Base-by-base conservation (phyloP, 345 rosid genomes). In the Eucalyptus sp. region DNA sequence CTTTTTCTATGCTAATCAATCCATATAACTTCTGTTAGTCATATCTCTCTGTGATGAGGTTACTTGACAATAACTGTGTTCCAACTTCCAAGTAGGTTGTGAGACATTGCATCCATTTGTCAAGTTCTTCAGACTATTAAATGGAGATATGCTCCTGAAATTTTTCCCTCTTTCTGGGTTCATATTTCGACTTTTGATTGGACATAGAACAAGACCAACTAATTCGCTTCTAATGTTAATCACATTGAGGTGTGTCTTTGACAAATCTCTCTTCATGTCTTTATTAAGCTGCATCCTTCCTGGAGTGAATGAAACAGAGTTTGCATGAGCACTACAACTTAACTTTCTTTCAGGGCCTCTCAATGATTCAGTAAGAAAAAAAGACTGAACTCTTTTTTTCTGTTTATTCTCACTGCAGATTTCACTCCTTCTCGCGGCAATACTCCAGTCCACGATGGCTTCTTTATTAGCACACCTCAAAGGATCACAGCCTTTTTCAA, bases 341-440 rank as follows among this genome's bases (percentile, higher is more conserved):
- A 76, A 44, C 13, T 76, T 76, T 76, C 84, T 76, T 20, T 41
- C 84, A 5, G 84, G 27, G 27, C 46, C 46, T 76, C 46, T 2
- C 27, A 10, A 76, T 37, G 46, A 6, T 5, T 76, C 27, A 0
- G 20, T 76, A 44, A 37, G 27, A 37, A 76, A 71, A 37, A 37
- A 76, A 76, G 29, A 10, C 2, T 10, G 14, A 76, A 76, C 48
- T 20, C 27, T 37, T 22, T 10, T 41, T 37, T 76, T 20, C 83
- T 76, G 83, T 20, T 20, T 76, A 41, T 76, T 1, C 48, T 76
- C 84, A 41, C 46, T 91, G 92, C 96, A 98, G 99, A 98, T 93
- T 96, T 98, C 91, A 98, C 98, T 76, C 99, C 99, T 44, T 98
- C 98, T 56, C 94, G 93, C 37, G 99, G 99, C 71, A 95, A 87